Percentiles rank a stretch among this genome's conserved stretches.
These are phyloP conservation scores for Ogataea nitratoaversa DNA, from an alignment of 805 yeast genomes.

Conservation along the genomic window DNA sequence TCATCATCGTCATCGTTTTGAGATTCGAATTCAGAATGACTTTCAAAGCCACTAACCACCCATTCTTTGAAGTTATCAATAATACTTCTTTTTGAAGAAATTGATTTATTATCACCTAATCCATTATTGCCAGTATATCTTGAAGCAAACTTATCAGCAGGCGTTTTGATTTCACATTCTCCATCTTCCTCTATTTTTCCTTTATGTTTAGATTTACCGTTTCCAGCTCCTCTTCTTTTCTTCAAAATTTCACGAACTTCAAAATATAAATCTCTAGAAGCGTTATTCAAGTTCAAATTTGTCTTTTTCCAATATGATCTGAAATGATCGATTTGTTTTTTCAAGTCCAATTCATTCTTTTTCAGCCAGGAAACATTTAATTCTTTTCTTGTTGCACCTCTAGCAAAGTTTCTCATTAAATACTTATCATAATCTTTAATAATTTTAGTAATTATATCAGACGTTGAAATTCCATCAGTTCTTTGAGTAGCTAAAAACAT, in stretches of 20 bases:
- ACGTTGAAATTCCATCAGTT: conserved; percentile 93
- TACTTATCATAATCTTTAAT: conserved; percentile 96
- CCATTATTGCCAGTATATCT: conserved; percentile 54
- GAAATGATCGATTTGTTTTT: conserved; percentile 84
- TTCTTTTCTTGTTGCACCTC: conserved; percentile 96
- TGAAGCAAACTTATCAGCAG: conserved; percentile 65
- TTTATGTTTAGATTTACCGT: neutral
- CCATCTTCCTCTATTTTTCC: conserved; percentile 3
- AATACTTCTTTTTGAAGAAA: conserved; percentile 22
- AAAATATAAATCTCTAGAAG: conserved; percentile 77
- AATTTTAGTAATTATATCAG: conserved; percentile 92
- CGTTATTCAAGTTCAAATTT: conserved; percentile 60
- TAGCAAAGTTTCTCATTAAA: conserved; percentile 92
- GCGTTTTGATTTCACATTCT: conserved; percentile 34
- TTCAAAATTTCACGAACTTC: conserved; percentile 73
- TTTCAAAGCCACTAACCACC: conserved; percentile 26
- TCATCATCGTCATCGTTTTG: conserved; percentile 14
- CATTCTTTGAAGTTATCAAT: conserved; percentile 33
- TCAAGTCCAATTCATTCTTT: conserved; percentile 92
- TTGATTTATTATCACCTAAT: conserved; percentile 13
- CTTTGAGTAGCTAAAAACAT: conserved; percentile 92
- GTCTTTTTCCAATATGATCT: conserved; percentile 80
- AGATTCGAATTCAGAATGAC: conserved; percentile 24
- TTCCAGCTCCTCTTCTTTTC: neutral
- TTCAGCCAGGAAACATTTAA: conserved; percentile 96